A percentile compares a stretch with the other conserved stretches of the same genome.
Conservation (phyloP, 208 protist species). For the Endotrypanum monterogeii region DNA sequence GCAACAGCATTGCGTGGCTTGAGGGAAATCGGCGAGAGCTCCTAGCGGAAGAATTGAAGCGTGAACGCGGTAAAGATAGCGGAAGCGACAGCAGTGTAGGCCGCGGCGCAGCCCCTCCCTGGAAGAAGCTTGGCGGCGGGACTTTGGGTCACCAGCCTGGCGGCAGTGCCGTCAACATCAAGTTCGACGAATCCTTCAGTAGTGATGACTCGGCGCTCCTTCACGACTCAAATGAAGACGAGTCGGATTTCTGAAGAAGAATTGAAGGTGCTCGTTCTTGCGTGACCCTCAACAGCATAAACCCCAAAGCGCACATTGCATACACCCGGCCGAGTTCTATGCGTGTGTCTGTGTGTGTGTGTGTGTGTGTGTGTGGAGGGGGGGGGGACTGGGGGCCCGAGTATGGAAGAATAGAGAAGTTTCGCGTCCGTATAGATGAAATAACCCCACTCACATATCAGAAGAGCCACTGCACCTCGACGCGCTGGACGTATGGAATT, state of each 20-base stretch:
- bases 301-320: neutral
- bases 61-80: constrained; percentile 7
- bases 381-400: no score
- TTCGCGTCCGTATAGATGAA: no score
- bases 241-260: constrained; percentile 26
- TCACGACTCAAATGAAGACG: constrained; percentile 30
- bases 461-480: no score
- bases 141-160: constrained; percentile 11
- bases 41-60: constrained; percentile 35
- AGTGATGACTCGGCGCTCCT: constrained; percentile 41
- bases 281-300: neutral
- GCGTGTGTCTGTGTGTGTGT: no score
- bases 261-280: neutral
- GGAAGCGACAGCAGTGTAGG: constrained; percentile 5
- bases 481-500: no score
- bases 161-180: constrained; percentile 1
- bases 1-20: constrained; percentile 61
- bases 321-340: no score
- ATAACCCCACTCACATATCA: no score
- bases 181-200: constrained; percentile 21
- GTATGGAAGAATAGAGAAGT: no score
- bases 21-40: constrained; percentile 42
- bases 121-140: constrained; percentile 13
- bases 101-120: constrained; percentile 8
- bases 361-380: no score